phyloP scores from a whole-genome alignment of 345 rosid species.

The Clausena lansium region DNA sequence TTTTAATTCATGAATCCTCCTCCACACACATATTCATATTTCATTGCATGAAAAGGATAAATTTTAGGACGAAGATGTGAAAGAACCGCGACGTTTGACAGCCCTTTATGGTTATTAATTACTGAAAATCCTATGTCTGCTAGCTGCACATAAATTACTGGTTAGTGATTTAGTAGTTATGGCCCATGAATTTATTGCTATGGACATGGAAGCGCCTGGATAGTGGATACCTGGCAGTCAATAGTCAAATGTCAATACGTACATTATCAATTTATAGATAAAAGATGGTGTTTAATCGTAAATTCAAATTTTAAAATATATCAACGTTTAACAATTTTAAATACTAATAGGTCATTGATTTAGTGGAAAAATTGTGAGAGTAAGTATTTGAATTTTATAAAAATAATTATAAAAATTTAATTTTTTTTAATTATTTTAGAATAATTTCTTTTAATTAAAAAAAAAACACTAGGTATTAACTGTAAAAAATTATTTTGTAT shows the following conservation, averaged over 20 bases:
- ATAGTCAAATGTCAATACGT: background rate
- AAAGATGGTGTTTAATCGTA: too few species aligned
- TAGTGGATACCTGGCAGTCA: background rate
- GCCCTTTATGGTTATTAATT: background rate
- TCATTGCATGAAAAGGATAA: background rate
- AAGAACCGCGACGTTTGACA: background rate
- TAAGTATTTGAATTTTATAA: too few species aligned
- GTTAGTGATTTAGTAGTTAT: background rate
- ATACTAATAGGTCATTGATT: too few species aligned
- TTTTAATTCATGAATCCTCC: background rate
- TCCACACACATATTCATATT: background rate
- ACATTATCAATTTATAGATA: too few species aligned
- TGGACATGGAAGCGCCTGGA: background rate
- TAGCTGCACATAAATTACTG: background rate
- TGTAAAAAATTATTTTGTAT: too few species aligned
- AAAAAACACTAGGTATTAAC: too few species aligned
- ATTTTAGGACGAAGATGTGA: background rate
- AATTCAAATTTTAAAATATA: too few species aligned
- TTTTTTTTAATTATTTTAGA: too few species aligned
- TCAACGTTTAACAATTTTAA: too few species aligned
- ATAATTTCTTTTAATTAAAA: too few species aligned
- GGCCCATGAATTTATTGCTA: background rate
- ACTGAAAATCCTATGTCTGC: background rate
- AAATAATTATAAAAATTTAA: too few species aligned
- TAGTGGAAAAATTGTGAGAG: too few species aligned